These are phyloP conservation scores for Beauveria bassiana DNA, from an alignment of 2,329 filamentous ascomycete genomes.

Conservation along the genomic window DNA sequence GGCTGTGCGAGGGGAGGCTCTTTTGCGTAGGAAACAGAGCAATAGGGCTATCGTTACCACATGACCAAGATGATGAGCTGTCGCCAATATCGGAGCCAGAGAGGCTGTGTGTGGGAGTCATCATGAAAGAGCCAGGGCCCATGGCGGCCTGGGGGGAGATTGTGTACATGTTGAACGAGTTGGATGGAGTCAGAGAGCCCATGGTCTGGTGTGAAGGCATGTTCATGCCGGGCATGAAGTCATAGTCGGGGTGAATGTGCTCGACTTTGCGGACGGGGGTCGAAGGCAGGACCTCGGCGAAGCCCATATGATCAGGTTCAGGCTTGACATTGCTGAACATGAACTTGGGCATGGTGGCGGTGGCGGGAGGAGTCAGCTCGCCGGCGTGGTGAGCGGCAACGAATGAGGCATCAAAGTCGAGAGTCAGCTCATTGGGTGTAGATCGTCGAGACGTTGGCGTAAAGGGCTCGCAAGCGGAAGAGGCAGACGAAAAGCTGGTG, in stretches of 20 bases:
- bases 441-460: conserved; percentile 38
- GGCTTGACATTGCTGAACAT: conserved; percentile 26
- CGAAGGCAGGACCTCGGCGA: conserved; percentile 24
- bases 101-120: conserved; percentile 32
- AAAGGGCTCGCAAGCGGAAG: conserved; percentile 33
- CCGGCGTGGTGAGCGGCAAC: conserved; percentile 21
- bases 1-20: conserved; percentile 22
- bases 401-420: conserved; percentile 29
- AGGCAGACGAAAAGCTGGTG: conserved; percentile 33
- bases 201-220: conserved; percentile 26
- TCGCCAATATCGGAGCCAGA: conserved; percentile 32
- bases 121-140: conserved; percentile 28
- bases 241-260: conserved; percentile 28
- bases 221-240: conserved; percentile 31
- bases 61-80: conserved; percentile 30
- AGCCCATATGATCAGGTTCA: conserved; percentile 27
- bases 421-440: conserved; percentile 30
- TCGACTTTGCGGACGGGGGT: conserved; percentile 31
- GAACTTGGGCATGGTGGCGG: conserved; percentile 24
- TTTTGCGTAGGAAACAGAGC: conserved; percentile 30
- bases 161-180: conserved; percentile 27
- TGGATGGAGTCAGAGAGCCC: conserved; percentile 30
- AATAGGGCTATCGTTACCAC: conserved; percentile 33
- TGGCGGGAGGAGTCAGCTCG: conserved; percentile 30
- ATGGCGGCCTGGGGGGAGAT: conserved; percentile 27